These are phyloP conservation scores for Harringtonia aguacate DNA, from an alignment of 2,329 filamentous ascomycete genomes.

Conservation along the genomic window DNA sequence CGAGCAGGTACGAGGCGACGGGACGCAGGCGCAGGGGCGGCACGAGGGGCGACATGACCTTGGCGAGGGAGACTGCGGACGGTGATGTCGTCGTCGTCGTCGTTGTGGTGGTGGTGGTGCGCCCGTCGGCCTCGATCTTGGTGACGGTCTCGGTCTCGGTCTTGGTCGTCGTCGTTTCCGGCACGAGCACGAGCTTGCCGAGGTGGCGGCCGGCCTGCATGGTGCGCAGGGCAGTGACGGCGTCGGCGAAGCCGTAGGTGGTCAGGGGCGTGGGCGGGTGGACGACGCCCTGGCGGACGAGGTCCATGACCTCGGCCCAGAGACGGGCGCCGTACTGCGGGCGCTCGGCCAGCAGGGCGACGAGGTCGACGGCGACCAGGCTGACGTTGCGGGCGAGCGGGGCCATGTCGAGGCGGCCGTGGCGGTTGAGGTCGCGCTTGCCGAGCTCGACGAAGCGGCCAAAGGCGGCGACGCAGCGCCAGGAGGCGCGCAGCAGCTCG, in stretches of 20 bases:
- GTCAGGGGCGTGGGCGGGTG: slow-evolving; percentile 6
- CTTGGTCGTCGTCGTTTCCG: not conserved
- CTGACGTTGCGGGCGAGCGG: slow-evolving; percentile 9
- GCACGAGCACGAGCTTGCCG: slow-evolving; percentile 18
- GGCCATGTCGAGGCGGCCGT: slow-evolving; percentile 11
- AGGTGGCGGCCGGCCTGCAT: slow-evolving; percentile 30
- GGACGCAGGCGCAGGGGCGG: slow-evolving; percentile 2
- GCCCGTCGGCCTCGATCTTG: not conserved
- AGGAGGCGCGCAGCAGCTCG: slow-evolving; percentile 22
- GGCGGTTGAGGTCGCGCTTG: slow-evolving; percentile 17
- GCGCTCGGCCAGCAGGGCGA: slow-evolving; percentile 5
- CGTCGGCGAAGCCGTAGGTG: slow-evolving; percentile 11
- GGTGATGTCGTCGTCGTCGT: not conserved
- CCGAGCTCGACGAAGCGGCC: slow-evolving; percentile 26
- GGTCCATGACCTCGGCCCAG: slow-evolving; percentile 9
- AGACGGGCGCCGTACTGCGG: slow-evolving; percentile 10
- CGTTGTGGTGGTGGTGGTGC: not conserved
- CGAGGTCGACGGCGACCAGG: slow-evolving; percentile 11
- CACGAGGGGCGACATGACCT: slow-evolving; percentile 6
- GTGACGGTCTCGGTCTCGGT: not conserved
- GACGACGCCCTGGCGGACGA: slow-evolving; percentile 4
- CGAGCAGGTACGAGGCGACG: slow-evolving; percentile 15
- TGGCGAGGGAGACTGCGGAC: not conserved
- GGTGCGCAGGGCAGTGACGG: slow-evolving; percentile 29
- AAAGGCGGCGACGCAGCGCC: slow-evolving; percentile 23